Conservation (phyloP, 495 filamentous ascomycete genomes). For the Aspergillus campestris region DNA sequence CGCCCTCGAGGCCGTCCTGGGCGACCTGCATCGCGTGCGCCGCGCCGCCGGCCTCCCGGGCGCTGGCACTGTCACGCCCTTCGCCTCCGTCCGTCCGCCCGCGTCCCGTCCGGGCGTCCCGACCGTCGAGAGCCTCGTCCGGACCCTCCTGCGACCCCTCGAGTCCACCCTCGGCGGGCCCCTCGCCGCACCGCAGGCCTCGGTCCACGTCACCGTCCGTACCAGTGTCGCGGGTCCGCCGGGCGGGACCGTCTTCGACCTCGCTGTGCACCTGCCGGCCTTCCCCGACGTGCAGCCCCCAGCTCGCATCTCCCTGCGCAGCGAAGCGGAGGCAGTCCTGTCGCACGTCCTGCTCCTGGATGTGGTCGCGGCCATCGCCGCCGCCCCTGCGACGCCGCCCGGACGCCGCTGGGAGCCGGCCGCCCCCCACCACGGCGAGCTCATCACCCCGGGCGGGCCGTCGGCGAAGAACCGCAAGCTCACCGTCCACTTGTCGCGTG, state of each 20-base stretch:
- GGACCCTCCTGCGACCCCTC: slow-evolving; percentile 32
- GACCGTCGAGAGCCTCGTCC: slow-evolving; percentile 31
- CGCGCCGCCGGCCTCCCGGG: slow-evolving; percentile 32
- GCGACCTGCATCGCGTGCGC: slow-evolving; percentile 27
- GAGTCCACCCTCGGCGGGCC: slow-evolving; percentile 33
- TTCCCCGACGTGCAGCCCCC: slow-evolving; percentile 30
- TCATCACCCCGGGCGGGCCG: slow-evolving; percentile 12
- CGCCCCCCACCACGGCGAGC: slow-evolving; percentile 37
- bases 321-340: slow-evolving; percentile 30
- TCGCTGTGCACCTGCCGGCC: slow-evolving; percentile 31
- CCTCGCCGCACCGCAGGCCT: slow-evolving; percentile 25
- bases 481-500: slow-evolving; percentile 25
- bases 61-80: slow-evolving; percentile 21
- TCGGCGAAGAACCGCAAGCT: slow-evolving; percentile 25
- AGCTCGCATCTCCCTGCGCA: slow-evolving; percentile 23
- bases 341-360: slow-evolving; percentile 34
- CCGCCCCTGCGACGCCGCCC: background rate
- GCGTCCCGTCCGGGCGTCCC: slow-evolving; percentile 2
- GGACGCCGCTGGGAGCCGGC: slow-evolving; percentile 21
- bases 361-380: slow-evolving; percentile 25
- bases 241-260: slow-evolving; percentile 39
- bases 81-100: slow-evolving; percentile 17
- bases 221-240: slow-evolving; percentile 36
- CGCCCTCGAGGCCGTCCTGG: slow-evolving; percentile 31
- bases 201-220: slow-evolving; percentile 36